These are phyloP conservation scores for Acephala macrosclerotiorum DNA, from an alignment of 2,329 filamentous ascomycete species.

Conservation along the genomic window DNA sequence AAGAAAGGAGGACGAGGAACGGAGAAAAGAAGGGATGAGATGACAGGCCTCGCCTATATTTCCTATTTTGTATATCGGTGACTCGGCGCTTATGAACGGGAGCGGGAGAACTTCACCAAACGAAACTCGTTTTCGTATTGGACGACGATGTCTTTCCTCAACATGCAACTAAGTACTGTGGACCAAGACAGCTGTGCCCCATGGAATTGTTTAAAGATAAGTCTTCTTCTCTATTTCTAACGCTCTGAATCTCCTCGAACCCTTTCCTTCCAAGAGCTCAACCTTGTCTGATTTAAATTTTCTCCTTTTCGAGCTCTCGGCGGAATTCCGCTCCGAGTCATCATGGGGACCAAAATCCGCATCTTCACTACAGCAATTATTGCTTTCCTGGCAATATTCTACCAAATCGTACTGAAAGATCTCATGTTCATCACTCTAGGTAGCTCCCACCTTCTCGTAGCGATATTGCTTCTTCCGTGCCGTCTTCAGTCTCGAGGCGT, in stretches of 20 bases:
- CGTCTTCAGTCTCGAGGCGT: too few relatives aligned
- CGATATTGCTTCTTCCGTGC: too few relatives aligned
- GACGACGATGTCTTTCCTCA: too few relatives aligned
- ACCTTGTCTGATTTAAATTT: too few relatives aligned
- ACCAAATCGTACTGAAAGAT: slow-evolving; percentile 33
- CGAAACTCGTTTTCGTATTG: too few relatives aligned
- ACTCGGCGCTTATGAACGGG: too few relatives aligned
- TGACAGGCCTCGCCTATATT: background rate
- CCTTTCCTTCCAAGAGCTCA: too few relatives aligned
- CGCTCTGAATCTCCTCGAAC: too few relatives aligned
- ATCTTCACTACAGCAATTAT: slow-evolving; percentile 16
- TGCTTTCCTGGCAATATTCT: slow-evolving; percentile 31
- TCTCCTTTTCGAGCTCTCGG: background rate
- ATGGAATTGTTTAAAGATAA: background rate
- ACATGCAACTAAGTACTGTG: too few relatives aligned
- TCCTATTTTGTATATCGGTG: background rate
- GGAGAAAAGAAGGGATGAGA: background rate
- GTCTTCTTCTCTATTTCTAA: background rate
- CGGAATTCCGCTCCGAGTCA: background rate
- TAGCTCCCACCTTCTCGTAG: too few relatives aligned
- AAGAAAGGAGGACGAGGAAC: background rate
- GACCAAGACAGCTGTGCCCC: background rate
- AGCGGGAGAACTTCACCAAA: too few relatives aligned
- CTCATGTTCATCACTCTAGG: slow-evolving; percentile 37
- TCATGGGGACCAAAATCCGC: slow-evolving; percentile 18